Evolutionary conservation across 352 stramenopile species (phyloP).

Genomic region (Phytophthora pinifolia): DNA sequence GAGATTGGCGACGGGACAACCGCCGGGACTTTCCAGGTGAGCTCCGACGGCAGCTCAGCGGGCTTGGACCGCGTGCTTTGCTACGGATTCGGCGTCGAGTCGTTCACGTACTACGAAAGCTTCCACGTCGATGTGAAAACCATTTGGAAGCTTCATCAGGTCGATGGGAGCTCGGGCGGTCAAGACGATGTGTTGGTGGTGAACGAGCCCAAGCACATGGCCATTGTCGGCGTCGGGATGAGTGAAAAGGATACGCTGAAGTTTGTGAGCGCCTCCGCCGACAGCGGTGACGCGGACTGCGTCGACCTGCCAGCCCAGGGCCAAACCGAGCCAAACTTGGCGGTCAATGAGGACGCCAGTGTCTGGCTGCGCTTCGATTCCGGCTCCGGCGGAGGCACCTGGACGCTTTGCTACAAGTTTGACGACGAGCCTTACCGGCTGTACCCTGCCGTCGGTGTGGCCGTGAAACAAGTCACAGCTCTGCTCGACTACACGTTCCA

Average conservation of each 20-base stretch:
- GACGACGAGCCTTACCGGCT: conserved; percentile 50
- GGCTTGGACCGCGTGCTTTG: conserved; percentile 51
- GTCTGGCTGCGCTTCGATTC: conserved; percentile 62
- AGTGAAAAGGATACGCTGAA: conserved; percentile 52
- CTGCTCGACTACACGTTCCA: conserved; percentile 42
- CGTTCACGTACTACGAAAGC: conserved; percentile 53
- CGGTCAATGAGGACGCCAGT: conserved; percentile 40
- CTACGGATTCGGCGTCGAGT: conserved; percentile 60
- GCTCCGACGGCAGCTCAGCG: conserved; percentile 25
- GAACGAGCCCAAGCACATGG: conserved; percentile 59
- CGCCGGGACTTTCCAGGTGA: conserved; percentile 51
- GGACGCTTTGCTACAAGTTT: conserved; percentile 73
- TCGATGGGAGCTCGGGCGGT: conserved; percentile 18
- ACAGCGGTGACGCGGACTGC: conserved; percentile 37
- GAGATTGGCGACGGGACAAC: conserved; percentile 44
- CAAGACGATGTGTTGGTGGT: conserved; percentile 52
- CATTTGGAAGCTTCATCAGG: conserved; percentile 42
- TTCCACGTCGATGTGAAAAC: conserved; percentile 67
- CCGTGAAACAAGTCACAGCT: conserved; percentile 54
- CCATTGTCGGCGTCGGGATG: conserved; percentile 54
- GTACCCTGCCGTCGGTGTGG: conserved; percentile 40
- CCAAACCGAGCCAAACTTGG: conserved; percentile 31
- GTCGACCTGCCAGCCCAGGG: conserved; percentile 38
- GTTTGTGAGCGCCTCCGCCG: conserved; percentile 34
- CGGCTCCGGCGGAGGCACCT: conserved; percentile 41